Conservation (phyloP, 805 yeast genomes). For the Yamadazyma paraphyllophila region DNA sequence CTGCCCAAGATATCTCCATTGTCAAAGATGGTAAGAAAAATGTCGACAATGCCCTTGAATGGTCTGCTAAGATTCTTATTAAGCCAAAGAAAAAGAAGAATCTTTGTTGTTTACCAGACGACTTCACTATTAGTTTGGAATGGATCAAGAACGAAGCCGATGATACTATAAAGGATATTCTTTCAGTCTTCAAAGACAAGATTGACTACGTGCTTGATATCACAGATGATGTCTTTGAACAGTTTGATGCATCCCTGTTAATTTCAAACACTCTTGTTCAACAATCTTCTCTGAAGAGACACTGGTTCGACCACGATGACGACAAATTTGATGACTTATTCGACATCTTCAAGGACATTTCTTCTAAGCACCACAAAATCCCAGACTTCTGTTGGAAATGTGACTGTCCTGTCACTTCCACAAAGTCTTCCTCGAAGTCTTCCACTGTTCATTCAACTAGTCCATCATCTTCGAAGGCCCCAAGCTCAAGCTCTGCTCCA, state of each 20-base stretch:
- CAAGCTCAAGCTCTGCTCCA: neutral
- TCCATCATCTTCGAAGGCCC: neutral
- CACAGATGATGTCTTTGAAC: constrained; percentile 4
- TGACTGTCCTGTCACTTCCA: constrained; percentile 9
- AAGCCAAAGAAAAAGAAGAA: constrained; percentile 16
- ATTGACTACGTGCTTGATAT: constrained; percentile 5
- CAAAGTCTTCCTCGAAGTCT: neutral
- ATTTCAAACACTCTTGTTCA: constrained; percentile 3
- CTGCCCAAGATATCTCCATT: constrained; percentile 11
- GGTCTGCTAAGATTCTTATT: constrained; percentile 23
- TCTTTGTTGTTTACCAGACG: constrained; percentile 24
- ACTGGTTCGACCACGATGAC: neutral
- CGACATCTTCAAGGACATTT: constrained; percentile 5
- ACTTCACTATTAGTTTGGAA: constrained; percentile 17
- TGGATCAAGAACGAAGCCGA: constrained; percentile 6
- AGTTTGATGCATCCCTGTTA: neutral
- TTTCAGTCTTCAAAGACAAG: constrained; percentile 5
- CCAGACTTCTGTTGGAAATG: constrained; percentile 15
- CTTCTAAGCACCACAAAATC: constrained; percentile 1
- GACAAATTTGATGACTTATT: neutral
- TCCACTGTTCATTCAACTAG: neutral
- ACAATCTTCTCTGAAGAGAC: neutral
- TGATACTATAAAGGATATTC: constrained; percentile 1
- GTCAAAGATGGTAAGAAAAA: constrained; percentile 9
- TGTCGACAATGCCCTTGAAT: constrained; percentile 17